These are phyloP conservation scores for Glarea lozoyensis DNA, from an alignment of 495 filamentous ascomycete species.

Conservation along the genomic window DNA sequence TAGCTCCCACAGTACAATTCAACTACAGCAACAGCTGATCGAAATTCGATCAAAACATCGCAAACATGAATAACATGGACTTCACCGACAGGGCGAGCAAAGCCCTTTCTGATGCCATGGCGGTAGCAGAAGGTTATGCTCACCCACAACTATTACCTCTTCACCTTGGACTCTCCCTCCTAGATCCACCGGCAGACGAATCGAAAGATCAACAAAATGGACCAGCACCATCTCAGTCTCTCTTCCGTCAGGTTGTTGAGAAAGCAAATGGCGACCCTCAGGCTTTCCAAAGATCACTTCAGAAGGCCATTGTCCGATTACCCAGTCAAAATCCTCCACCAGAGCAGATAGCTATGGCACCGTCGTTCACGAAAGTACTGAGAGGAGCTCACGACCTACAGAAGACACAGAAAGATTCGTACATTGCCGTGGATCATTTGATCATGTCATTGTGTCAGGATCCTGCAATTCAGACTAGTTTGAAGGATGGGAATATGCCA, in stretches of 20 bases:
- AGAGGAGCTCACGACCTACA: constrained; percentile 80
- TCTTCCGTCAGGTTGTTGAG: constrained; percentile 91
- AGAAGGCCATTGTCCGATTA: constrained; percentile 82
- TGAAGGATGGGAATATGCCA: constrained; percentile 84
- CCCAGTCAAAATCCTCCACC: constrained; percentile 93
- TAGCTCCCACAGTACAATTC: too few species aligned
- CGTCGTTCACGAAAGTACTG: constrained; percentile 71
- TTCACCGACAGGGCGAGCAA: constrained; percentile 89
- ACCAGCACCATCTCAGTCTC: constrained; percentile 46
- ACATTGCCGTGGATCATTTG: constrained; percentile 86
- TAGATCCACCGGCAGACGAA: constrained; percentile 73
- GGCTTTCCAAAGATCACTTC: constrained; percentile 74
- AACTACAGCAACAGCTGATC: constrained; percentile 11
- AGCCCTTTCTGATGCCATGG: constrained; percentile 76
- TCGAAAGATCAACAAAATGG: constrained; percentile 64
- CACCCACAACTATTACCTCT: constrained; percentile 84
- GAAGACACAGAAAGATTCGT: constrained; percentile 93
- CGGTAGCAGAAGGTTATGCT: constrained; percentile 73
- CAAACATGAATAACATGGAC: constrained; percentile 52
- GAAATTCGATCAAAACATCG: constrained; percentile 8
- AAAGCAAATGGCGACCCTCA: constrained; percentile 89
- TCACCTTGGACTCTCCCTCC: constrained; percentile 79
- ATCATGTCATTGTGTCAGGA: constrained; percentile 80
- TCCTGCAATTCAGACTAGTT: constrained; percentile 53
- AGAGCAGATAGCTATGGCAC: constrained; percentile 71